Conservation (phyloP, 306 rosid species). For the Pterocarpus macrocarpus region DNA sequence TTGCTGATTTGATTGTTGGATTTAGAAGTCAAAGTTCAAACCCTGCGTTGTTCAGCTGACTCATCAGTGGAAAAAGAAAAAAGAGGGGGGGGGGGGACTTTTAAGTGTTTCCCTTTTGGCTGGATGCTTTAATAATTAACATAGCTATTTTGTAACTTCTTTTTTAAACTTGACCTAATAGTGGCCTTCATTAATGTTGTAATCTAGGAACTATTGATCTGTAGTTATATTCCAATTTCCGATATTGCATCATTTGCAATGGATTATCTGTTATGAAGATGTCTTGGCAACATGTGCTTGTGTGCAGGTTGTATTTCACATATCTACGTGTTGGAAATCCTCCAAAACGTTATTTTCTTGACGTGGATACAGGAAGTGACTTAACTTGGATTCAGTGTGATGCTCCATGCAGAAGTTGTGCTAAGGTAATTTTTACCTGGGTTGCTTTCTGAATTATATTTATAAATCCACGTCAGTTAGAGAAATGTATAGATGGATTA, state of each 20-base stretch:
- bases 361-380: constrained; percentile 90
- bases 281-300: constrained; percentile 36
- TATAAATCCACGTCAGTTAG: neutral
- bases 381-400: constrained; percentile 91
- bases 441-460: constrained; percentile 16
- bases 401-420: constrained; percentile 87
- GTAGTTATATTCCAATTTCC: constrained; percentile 14
- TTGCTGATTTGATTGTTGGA: constrained; percentile 4
- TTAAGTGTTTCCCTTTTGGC: neutral
- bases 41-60: neutral
- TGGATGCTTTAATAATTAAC: neutral
- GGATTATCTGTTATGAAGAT: neutral
- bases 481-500: constrained; percentile 16
- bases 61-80: neutral
- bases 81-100: neutral
- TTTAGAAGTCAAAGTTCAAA: constrained; percentile 21
- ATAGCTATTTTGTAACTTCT: neutral
- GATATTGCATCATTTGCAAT: neutral
- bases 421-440: constrained; percentile 57
- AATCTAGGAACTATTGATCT: constrained; percentile 34
- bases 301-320: constrained; percentile 75
- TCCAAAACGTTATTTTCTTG: constrained; percentile 78
- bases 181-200: constrained; percentile 1
- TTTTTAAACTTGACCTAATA: constrained; percentile 11
- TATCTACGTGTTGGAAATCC: constrained; percentile 72